Evolutionary conservation across 2,329 filamentous ascomycete genomes (phyloP), one percentile per base, ranked within the genome.

Genomic region (Intubia oerlemansii): DNA sequence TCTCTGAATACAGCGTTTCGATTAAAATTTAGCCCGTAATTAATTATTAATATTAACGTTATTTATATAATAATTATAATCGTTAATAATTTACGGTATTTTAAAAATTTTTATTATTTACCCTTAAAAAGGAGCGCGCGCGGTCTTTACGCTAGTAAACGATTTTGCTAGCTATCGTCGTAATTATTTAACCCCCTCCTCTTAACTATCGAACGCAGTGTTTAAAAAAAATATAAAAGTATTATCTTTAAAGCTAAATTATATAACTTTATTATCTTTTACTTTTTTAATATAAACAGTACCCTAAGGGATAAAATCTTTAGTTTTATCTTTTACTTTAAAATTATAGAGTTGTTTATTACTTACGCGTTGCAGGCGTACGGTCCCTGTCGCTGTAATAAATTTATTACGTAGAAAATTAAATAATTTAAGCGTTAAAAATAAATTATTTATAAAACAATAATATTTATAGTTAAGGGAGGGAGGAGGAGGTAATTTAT

Each of bases 181-280:
- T n/a, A n/a, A n/a, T n/a, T n/a, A n/a, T n/a, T n/a, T n/a, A n/a
- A 27, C 16, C 2, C 8, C 1, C 4, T 10, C 6, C 25, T 27
- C 25, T 10, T 15, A 27, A n/a, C 16, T 10, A 11, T 27, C 7
- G 9, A 27, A 18, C 12, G 16, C 10, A 14, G 25, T 27, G 10
- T 15, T 27, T 12, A 27, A 10, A 17, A 27, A 17, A 12, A 27
- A 15, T 8, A 27, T 17, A 11, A 27, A 27, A 2, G 25, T 10
- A 8, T 27, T 27, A 10, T 27, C 25, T 10, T 27, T 27, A 8
- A 27, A 27, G 12, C 25, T 15, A 11, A 27, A 27, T 19, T 27
- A 10, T 10, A 27, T 27, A 2, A 27, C 25, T 7, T 19, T 15
- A 16, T 12, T n/a, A 2, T 17, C 10, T 2, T 12, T 5, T 12